Evolutionary conservation across 140 eudicot species (phyloP).

Genomic region (Bidens hawaiensis): DNA sequence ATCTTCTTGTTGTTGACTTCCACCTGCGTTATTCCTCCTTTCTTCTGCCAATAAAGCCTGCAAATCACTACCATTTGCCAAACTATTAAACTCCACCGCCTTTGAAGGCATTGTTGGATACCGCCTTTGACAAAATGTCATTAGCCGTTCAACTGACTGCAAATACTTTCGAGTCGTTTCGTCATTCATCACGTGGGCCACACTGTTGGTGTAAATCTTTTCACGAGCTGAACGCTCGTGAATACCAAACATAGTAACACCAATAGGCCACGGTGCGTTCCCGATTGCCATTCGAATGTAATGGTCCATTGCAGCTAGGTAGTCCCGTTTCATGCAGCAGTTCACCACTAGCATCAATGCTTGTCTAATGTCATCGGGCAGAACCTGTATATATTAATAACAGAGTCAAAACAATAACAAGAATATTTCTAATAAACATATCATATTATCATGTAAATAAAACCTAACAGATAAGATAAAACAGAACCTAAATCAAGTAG

Average conservation of each 20-base stretch:
- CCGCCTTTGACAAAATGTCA: constrained; percentile 94
- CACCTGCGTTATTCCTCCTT: constrained; percentile 29
- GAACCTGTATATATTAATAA: constrained; percentile 33
- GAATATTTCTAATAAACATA: neutral
- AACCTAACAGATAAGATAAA: neutral
- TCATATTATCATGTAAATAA: neutral
- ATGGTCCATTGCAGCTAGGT: constrained; percentile 91
- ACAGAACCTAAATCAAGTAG: neutral
- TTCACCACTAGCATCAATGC: constrained; percentile 70
- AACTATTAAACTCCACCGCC: constrained; percentile 89
- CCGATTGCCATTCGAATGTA: constrained; percentile 95
- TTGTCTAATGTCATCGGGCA: constrained; percentile 81
- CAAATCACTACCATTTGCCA: constrained; percentile 93
- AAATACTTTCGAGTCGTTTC: constrained; percentile 93
- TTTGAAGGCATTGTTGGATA: constrained; percentile 94
- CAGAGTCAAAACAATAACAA: neutral
- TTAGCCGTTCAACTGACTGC: constrained; percentile 81
- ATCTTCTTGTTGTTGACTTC: constrained; percentile 46
- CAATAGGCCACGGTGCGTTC: constrained; percentile 99
- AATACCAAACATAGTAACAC: constrained; percentile 99
- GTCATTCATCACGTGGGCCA: constrained; percentile 97
- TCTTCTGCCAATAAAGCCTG: constrained; percentile 67
- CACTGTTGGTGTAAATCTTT: constrained; percentile 91
- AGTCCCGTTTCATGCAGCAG: constrained; percentile 81
- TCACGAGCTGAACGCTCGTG: constrained; percentile 99